Percentiles rank a stretch among this genome's conserved stretches.
phyloP scores from a whole-genome alignment of 441 rosid species.

The Capsella rubella region DNA sequence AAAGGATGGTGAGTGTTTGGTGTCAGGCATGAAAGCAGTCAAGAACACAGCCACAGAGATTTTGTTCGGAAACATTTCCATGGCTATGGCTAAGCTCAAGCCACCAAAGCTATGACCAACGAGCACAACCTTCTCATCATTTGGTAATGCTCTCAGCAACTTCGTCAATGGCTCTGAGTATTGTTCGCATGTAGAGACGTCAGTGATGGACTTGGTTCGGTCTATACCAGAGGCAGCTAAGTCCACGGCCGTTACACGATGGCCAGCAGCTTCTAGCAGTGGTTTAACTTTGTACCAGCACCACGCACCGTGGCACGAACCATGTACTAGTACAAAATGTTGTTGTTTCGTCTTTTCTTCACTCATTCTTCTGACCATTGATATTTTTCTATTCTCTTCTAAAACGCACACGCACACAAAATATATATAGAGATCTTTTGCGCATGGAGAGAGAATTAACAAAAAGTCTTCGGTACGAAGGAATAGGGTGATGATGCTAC shows the following conservation, averaged over 20 bases:
- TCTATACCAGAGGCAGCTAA: conserved; percentile 59
- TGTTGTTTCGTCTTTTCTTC: conserved; percentile 40
- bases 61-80: conserved; percentile 57
- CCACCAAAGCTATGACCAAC: conserved; percentile 83
- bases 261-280: conserved; percentile 55
- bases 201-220: conserved; percentile 47
- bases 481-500: not conserved
- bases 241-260: conserved; percentile 59
- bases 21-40: conserved; percentile 52
- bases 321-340: conserved; percentile 57
- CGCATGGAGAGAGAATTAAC: too few species aligned
- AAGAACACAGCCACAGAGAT: conserved; percentile 58
- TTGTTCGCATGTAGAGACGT: conserved; percentile 50
- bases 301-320: conserved; percentile 73
- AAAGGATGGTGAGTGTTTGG: conserved; percentile 44
- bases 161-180: conserved; percentile 60
- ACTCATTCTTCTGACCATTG: conserved; percentile 32
- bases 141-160: conserved; percentile 40
- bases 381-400: not conserved
- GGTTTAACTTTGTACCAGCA: conserved; percentile 68
- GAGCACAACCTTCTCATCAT: conserved; percentile 52
- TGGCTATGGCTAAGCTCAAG: conserved; percentile 60
- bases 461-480: not conserved
- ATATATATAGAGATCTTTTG: not conserved
- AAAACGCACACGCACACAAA: not conserved